Conservation (phyloP, 2,329 filamentous ascomycete genomes). For the Ceratocystis lukuohia region DNA sequence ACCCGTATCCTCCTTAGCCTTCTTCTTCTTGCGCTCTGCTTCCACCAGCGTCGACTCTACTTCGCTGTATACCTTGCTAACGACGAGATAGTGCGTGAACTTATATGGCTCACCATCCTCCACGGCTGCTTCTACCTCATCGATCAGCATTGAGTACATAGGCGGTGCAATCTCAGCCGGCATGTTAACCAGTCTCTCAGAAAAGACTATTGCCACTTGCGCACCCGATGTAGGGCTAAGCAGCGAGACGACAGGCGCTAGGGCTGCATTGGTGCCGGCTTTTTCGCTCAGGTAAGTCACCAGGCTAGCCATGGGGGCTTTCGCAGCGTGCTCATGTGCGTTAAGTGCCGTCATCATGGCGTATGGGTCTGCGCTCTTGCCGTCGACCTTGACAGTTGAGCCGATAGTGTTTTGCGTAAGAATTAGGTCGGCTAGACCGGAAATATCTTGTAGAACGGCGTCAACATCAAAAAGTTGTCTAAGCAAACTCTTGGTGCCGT, state of each 20-base stretch:
- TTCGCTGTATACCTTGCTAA: constrained; percentile 88
- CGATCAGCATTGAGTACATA: constrained; percentile 85
- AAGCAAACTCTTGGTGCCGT: constrained; percentile 79
- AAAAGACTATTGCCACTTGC: constrained; percentile 74
- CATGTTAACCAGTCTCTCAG: constrained; percentile 91
- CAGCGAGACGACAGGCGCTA: constrained; percentile 29
- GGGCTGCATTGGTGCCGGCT: constrained; percentile 42
- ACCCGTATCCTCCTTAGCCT: constrained; percentile 34
- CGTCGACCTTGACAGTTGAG: constrained; percentile 94
- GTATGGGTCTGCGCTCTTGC: constrained; percentile 82
- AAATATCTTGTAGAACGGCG: constrained; percentile 72
- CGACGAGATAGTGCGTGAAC: constrained; percentile 83
- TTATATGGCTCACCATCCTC: constrained; percentile 84
- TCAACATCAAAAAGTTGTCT: constrained; percentile 90
- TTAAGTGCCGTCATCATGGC: constrained; percentile 85
- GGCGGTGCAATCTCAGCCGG: constrained; percentile 85
- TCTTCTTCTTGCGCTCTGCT: constrained; percentile 33
- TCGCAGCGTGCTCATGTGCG: constrained; percentile 62
- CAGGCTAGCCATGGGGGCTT: constrained; percentile 57
- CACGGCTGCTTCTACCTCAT: constrained; percentile 79
- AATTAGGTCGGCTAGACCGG: constrained; percentile 72
- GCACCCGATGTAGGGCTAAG: constrained; percentile 26
- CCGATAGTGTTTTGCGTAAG: constrained; percentile 77
- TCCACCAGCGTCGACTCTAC: constrained; percentile 66
- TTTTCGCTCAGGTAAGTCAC: constrained; percentile 55